Conservation (phyloP, 768 basidiomycete species). For the Pluteus cervinus region DNA sequence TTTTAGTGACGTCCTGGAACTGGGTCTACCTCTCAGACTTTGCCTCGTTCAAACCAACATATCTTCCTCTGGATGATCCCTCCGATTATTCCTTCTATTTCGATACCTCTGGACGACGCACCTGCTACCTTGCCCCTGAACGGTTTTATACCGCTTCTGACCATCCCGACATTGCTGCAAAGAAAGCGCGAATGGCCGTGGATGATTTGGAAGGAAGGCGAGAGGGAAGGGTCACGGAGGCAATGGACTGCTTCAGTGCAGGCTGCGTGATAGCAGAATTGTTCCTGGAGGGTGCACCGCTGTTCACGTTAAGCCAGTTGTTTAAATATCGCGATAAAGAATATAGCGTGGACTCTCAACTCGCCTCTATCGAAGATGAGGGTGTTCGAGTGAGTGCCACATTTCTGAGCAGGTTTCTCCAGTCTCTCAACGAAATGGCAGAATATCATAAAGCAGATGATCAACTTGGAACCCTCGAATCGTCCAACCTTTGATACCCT, state of each 20-base stretch:
- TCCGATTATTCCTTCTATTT: conserved; percentile 98
- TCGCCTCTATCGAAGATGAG: conserved; percentile 73
- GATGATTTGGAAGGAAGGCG: conserved; percentile 58
- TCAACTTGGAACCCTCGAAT: conserved; percentile 65
- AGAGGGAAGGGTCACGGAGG: conserved; percentile 83
- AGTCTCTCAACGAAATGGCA: conserved; percentile 33
- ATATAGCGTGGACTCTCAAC: conserved; percentile 63
- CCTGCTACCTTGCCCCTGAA: conserved; percentile 96
- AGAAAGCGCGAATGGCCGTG: conserved; percentile 49
- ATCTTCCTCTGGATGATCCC: conserved; percentile 92
- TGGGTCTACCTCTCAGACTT: conserved; percentile 96
- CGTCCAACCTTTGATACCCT: conserved; percentile 81
- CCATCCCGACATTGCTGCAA: conserved; percentile 65
- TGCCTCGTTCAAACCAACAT: conserved; percentile 92
- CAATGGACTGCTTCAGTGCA: conserved; percentile 95
- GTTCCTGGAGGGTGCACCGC: conserved; percentile 88
- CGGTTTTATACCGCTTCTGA: conserved; percentile 78
- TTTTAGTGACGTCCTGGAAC: conserved; percentile 94
- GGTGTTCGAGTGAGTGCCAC: conserved; percentile 64
- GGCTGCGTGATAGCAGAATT: conserved; percentile 96
- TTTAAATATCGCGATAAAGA: conserved; percentile 92
- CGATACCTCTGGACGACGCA: conserved; percentile 88
- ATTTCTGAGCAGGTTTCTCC: conserved; percentile 1
- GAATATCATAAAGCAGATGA: conserved; percentile 88
- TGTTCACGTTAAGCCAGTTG: conserved; percentile 91